Base-by-base conservation (phyloP, 495 filamentous ascomycete genomes). In the Talaromyces thailandensis region DNA sequence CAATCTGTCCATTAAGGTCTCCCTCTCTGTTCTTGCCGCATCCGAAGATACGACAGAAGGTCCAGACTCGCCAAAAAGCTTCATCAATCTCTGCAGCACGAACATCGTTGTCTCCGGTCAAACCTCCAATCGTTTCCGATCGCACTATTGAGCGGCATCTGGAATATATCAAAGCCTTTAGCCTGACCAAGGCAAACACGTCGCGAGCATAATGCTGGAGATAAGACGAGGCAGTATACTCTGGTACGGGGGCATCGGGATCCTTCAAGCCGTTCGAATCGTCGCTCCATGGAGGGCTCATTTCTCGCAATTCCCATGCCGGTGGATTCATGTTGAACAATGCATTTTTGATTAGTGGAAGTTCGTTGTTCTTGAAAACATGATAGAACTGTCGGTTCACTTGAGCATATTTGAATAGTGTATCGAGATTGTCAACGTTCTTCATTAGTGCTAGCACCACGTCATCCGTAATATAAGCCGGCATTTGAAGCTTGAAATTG, bases 51-150 rank as follows among this genome's bases (percentile, higher is more conserved):
- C 81, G 82, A 68, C 86, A 88, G 71, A 89, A 89, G 3, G 82
- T 86, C 86, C 86, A 89, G 21, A 89, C 79, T 0, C 86, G 79
- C 84, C 85, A 88, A 59, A 88, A 81, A 1, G 86, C 86, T 68
- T 85, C 79, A 65, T 88, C 82, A n/a, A 88, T 77, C 60, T 82
- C 79, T 52, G 77, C 74, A 0, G 82, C 77, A 11, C 81, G 76
- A 7, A 67, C 62, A 37, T 76, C 73, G 60, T 85, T 78, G 8
- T 75, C 64, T 4, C 81, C 83, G 1, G 81, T 71, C 14, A 88
- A 76, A 2, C 83, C 85, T 8, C 71, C 70, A 6, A 83, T 76
- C 0, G 84, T 87, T 31, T 86, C 83, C 0, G 72, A 79, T 14
- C 85, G 84, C 14, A 88, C 69, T 64, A 86, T 84, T 9, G 79